Conservation (phyloP, 2,329 filamentous ascomycete species). For the Myriosclerotinia scirpicola region DNA sequence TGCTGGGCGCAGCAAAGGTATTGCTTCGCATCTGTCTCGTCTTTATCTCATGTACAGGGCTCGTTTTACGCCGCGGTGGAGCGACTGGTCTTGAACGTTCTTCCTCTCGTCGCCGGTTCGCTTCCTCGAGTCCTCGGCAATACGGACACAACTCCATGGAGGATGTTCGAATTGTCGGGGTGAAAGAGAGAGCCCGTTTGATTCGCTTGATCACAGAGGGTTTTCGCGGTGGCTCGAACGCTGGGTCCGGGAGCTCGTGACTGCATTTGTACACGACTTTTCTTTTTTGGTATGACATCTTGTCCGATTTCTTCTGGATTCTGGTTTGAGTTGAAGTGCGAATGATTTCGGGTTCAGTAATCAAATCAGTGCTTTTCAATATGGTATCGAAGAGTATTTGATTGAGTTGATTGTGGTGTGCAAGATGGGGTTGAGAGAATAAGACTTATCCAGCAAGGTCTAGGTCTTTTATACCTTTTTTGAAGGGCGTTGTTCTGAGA, state of each 20-base stretch:
- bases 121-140: neutral
- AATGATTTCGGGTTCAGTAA: neutral
- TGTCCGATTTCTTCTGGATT: neutral
- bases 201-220: neutral
- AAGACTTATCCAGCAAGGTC: rapidly evolving
- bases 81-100: too few species aligned
- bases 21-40: neutral
- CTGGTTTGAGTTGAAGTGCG: neutral
- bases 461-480: neutral
- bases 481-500: neutral
- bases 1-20: neutral
- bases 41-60: too few species aligned
- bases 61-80: too few species aligned
- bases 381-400: neutral
- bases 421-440: rapidly evolving
- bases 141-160: neutral
- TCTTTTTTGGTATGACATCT: neutral
- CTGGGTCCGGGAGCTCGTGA: neutral
- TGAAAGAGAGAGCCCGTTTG: neutral
- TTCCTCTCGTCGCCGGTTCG: neutral
- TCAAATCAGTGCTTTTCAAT: neutral
- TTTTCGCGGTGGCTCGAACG: neutral
- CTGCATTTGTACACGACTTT: neutral
- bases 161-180: neutral
- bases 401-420: too few species aligned